Evolutionary conservation across 768 basidiomycete species (phyloP).

Genomic region (Pleurotus tuoliensis): DNA sequence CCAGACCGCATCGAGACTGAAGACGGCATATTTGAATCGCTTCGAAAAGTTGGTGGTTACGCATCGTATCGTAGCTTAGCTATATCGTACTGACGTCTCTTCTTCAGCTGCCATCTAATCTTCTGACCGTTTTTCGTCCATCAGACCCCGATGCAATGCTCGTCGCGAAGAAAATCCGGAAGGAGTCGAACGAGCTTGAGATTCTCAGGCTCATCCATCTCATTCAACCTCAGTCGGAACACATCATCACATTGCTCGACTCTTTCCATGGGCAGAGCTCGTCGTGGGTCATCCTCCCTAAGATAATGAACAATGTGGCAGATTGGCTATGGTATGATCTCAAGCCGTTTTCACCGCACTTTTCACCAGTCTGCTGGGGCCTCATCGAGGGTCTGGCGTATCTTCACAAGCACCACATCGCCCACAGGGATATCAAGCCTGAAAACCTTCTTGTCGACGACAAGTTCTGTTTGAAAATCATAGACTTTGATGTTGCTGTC

Average conservation of each 20-base stretch:
- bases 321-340: not conserved
- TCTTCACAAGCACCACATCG: constrained; percentile 73
- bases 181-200: constrained; percentile 6
- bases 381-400: constrained; percentile 30
- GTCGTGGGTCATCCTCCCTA: constrained; percentile 6
- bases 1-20: not conserved
- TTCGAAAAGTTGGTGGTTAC: not conserved
- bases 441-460: constrained; percentile 73
- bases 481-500: constrained; percentile 9
- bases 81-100: not conserved
- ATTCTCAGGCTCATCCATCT: constrained; percentile 4
- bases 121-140: constrained; percentile 1
- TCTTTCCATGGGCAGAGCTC: constrained; percentile 4
- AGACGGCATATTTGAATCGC: not conserved
- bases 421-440: constrained; percentile 81
- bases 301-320: not conserved
- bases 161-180: constrained; percentile 5
- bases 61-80: not conserved
- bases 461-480: constrained; percentile 71
- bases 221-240: not conserved
- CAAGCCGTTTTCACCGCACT: not conserved
- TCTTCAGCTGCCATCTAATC: not conserved
- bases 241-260: constrained; percentile 3
- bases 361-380: not conserved
- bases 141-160: not conserved